Evolutionary conservation across 345 rosid genomes (phyloP).

Genomic region (Orychophragmus violaceus): DNA sequence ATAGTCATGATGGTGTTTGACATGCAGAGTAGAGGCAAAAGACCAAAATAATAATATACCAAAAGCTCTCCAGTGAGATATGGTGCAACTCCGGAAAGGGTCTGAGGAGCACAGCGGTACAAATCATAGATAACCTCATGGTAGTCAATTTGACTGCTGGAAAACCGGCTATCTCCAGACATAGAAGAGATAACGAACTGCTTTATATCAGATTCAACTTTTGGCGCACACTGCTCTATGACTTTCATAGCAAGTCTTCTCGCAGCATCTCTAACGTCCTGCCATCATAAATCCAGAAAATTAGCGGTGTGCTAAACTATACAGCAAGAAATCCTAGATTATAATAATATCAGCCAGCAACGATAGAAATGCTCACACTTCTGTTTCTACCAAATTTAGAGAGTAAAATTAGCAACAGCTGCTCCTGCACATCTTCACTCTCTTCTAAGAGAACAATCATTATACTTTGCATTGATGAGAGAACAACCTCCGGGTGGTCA

Average conservation of each 20-base stretch:
- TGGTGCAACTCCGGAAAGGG: conserved; percentile 75
- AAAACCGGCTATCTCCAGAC: conserved; percentile 69
- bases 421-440: conserved; percentile 84
- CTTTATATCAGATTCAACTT: conserved; percentile 85
- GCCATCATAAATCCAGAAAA: conserved; percentile 28
- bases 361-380: conserved; percentile 50
- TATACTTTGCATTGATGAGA: conserved; percentile 85
- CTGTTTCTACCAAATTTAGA: conserved; percentile 68
- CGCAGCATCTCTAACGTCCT: conserved; percentile 63
- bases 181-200: conserved; percentile 81
- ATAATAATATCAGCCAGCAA: conserved; percentile 1
- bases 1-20: conserved; percentile 9
- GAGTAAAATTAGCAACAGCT: conserved; percentile 62
- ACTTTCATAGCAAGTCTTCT: conserved; percentile 91
- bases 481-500: conserved; percentile 86
- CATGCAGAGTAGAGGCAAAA: background rate
- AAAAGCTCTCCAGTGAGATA: conserved; percentile 91
- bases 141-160: conserved; percentile 61
- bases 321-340: background rate
- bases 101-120: conserved; percentile 79
- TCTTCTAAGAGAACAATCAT: conserved; percentile 82
- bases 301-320: conserved; percentile 15
- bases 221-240: conserved; percentile 72
- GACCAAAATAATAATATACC: conserved; percentile 43
- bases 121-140: conserved; percentile 88